These are phyloP conservation scores for Fusarium sp. DNA, from an alignment of 2,329 filamentous ascomycete genomes.

Conservation along the genomic window DNA sequence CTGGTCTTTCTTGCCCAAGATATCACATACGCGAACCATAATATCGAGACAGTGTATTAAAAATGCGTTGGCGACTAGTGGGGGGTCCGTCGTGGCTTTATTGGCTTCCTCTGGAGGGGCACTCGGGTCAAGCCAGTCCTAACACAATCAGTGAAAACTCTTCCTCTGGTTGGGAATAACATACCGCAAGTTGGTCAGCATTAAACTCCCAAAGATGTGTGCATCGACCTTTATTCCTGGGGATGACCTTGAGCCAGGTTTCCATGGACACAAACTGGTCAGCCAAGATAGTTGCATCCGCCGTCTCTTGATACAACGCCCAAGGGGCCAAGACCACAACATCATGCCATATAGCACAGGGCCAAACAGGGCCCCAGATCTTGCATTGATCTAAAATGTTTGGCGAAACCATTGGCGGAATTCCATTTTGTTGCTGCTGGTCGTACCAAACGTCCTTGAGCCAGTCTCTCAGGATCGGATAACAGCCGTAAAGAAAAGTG, in stretches of 20 bases:
- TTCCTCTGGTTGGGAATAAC: fast-evolving
- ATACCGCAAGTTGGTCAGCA: conserved; percentile 41
- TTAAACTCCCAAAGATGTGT: conserved; percentile 58
- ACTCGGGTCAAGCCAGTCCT: conserved; percentile 66
- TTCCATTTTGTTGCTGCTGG: conserved; percentile 34
- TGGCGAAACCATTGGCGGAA: conserved; percentile 45
- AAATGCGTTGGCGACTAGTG: conserved; percentile 64
- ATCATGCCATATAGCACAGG: conserved; percentile 62
- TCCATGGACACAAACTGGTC: conserved; percentile 59
- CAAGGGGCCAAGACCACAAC: conserved; percentile 60
- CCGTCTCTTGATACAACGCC: conserved; percentile 58
- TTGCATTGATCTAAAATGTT: conserved; percentile 30
- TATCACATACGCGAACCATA: conserved; percentile 54
- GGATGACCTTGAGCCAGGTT: conserved; percentile 56
- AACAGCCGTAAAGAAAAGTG: conserved; percentile 67
- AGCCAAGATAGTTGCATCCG: conserved; percentile 55
- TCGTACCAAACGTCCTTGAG: conserved; percentile 42
- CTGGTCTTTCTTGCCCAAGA: conserved; percentile 50
- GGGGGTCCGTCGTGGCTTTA: conserved; percentile 57
- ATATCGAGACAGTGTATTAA: conserved; percentile 61
- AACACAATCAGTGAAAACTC: conserved; percentile 37
- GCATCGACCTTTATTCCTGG: conserved; percentile 53
- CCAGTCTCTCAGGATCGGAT: conserved; percentile 61
- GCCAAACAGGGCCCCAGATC: conserved; percentile 40
- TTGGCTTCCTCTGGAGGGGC: conserved; percentile 59